Percentiles rank a stretch among this genome's conserved stretches.
Conservation (phyloP, 495 filamentous ascomycete species). For the Aspergillus olivimuriae region DNA sequence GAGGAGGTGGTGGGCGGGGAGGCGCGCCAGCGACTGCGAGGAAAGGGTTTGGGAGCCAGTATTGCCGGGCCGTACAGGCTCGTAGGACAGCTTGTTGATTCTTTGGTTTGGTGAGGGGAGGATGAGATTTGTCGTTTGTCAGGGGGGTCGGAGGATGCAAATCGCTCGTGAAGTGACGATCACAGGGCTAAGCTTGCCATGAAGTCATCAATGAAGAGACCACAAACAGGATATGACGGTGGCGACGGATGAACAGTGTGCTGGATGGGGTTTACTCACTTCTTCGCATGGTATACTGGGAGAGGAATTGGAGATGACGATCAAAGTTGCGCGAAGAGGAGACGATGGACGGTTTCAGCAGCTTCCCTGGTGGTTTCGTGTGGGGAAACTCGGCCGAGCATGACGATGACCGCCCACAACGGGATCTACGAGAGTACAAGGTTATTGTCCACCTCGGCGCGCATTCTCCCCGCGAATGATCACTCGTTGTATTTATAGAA, state of each 20-base stretch:
- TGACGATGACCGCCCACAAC: too few species aligned
- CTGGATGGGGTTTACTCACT: neutral
- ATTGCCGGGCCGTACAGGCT: slow-evolving; percentile 9
- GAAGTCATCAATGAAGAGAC: neutral
- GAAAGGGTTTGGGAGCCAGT: slow-evolving; percentile 37
- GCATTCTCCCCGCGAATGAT: too few species aligned
- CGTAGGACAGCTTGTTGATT: too few species aligned
- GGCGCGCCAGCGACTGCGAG: slow-evolving; percentile 26
- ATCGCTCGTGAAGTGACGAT: neutral
- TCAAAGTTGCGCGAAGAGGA: too few species aligned
- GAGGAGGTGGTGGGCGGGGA: slow-evolving; percentile 13
- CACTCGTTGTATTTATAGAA: too few species aligned
- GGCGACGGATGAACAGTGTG: neutral
- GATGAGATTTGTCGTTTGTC: neutral
- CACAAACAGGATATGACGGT: too few species aligned
- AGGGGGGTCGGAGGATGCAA: neutral
- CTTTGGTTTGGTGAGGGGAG: neutral
- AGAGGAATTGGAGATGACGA: too few species aligned
- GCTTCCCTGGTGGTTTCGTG: too few species aligned
- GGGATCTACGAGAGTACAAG: too few species aligned
- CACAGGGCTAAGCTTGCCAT: neutral
- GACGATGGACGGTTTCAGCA: too few species aligned
- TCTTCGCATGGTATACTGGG: neutral
- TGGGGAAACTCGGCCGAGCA: too few species aligned
- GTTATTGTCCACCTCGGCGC: too few species aligned